Percentiles rank a stretch among this genome's conserved stretches.
Evolutionary conservation across 2,329 filamentous ascomycete species (phyloP).

Genomic region (Colletotrichum shisoi): DNA sequence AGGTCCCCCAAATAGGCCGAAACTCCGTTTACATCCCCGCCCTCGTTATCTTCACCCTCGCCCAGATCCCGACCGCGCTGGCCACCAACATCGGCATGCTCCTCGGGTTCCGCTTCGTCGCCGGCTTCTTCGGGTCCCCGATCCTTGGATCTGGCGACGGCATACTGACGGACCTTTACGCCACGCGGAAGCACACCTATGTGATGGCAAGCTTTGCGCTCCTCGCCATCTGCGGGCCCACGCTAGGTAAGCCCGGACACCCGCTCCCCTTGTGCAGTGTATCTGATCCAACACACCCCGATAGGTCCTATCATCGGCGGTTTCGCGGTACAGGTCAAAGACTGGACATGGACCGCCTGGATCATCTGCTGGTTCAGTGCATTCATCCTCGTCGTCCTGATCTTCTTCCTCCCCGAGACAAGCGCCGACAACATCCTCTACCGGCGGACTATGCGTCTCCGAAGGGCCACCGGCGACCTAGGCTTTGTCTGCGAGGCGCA

Average conservation of each 20-base stretch:
- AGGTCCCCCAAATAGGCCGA: slow-evolving; percentile 40
- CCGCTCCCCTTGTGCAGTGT: too few relatives aligned
- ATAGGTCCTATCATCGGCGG: slow-evolving; percentile 33
- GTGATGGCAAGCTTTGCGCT: slow-evolving; percentile 22
- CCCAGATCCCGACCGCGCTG: slow-evolving; percentile 35
- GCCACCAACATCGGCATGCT: slow-evolving; percentile 39
- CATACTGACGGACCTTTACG: slow-evolving; percentile 25
- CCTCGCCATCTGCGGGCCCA: slow-evolving; percentile 30
- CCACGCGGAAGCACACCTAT: slow-evolving; percentile 29
- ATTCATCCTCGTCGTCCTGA: slow-evolving; percentile 35
- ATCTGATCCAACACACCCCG: background rate
- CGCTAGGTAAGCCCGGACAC: slow-evolving; percentile 9
- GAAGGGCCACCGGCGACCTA: slow-evolving; percentile 37
- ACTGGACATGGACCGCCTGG: slow-evolving; percentile 43
- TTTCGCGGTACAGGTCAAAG: slow-evolving; percentile 31
- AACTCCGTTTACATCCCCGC: slow-evolving; percentile 39
- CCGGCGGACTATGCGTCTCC: slow-evolving; percentile 39
- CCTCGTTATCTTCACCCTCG: slow-evolving; percentile 36
- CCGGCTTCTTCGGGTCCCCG: slow-evolving; percentile 40
- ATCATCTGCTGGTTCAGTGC: slow-evolving; percentile 40
- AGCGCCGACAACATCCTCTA: slow-evolving; percentile 42
- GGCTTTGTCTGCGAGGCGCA: slow-evolving; percentile 31
- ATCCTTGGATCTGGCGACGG: slow-evolving; percentile 26
- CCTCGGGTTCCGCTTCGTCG: slow-evolving; percentile 40
- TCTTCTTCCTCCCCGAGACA: slow-evolving; percentile 44